Evolutionary conservation across 2,329 filamentous ascomycete species (phyloP), one percentile per base, ranked within the genome.

Genomic region (Plectosphaerella plurivora): DNA sequence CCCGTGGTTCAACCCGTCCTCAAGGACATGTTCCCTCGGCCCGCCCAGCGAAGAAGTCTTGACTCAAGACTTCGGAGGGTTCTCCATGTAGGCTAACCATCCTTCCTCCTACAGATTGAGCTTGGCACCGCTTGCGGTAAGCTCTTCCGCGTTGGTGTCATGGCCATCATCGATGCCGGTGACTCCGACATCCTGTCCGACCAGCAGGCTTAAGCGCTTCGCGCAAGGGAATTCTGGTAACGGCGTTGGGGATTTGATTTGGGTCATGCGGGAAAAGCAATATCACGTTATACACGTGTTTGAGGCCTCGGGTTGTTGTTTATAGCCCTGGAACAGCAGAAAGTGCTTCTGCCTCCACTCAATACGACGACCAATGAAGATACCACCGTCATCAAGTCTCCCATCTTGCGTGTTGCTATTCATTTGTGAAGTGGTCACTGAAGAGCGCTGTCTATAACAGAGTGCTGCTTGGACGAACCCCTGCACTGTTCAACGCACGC

Each of bases 121-220:
- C 84, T 99, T 63, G 94, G 94, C 70, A 97, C 92, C 71, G 92
- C 91, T 65, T 97, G 92, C 81, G 94, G 94, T 83, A 97, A 97
- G 83, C 88, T 99, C 48, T 50, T 50, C 48, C 22, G 48, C 22
- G 48, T 50, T 33, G 93, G 90, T 64, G 96, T 92, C 77, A 95
- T 99, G 89, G 87, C 92, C 66, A 88, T 97, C 72, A 81, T 97
- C 63, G 94, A 99, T 77, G 91, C 92, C 73, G 94, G 93, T 86
- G 89, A 97, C 86, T 96, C 91, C 65, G 94, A 99, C 77, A 99
- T 99, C 76, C 84, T 99, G 67, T 87, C 80, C 77, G 86, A 90
- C 75, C 84, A 86, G 73, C 74, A 79, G 70, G 77, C 81, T 67
- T 88, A 86, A 76, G 58, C 59, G 49, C 53, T 56, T 47, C 24